phyloP scores from a whole-genome alignment of 257 asterid genomes.

The Przewalskia tangutica region DNA sequence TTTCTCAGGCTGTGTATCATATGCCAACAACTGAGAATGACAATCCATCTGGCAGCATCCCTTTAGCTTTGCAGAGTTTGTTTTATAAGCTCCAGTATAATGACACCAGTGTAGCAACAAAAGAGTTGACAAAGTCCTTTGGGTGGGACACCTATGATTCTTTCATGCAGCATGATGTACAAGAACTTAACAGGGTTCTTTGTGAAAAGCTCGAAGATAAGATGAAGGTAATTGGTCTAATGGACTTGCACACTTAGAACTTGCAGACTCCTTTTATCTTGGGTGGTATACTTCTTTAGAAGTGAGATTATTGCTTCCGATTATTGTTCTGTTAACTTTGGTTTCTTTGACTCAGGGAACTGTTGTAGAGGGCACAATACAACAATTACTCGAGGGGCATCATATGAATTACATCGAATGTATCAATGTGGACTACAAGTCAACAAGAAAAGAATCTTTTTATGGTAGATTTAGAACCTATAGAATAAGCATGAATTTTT shows the following conservation, averaged over 20 bases:
- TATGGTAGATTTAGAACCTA: slow-evolving; percentile 38
- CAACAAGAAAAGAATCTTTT: slow-evolving; percentile 80
- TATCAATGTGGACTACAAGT: slow-evolving; percentile 69
- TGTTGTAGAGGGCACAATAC: slow-evolving; percentile 82
- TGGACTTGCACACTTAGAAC: neutral
- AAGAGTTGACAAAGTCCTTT: slow-evolving; percentile 77
- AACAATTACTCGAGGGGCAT: slow-evolving; percentile 79
- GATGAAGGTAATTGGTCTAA: slow-evolving; percentile 50
- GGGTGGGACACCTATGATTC: slow-evolving; percentile 85
- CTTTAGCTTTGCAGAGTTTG: slow-evolving; percentile 76
- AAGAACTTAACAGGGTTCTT: slow-evolving; percentile 78
- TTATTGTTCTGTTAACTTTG: neutral
- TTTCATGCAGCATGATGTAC: slow-evolving; percentile 84
- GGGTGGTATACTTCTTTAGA: neutral
- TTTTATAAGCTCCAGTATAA: slow-evolving; percentile 79
- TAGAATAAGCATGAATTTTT: neutral
- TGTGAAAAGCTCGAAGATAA: slow-evolving; percentile 87
- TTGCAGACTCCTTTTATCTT: neutral
- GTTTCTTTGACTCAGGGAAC: slow-evolving; percentile 44
- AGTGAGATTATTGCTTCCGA: neutral
- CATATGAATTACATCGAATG: slow-evolving; percentile 85
- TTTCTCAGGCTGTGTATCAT: slow-evolving; percentile 74
- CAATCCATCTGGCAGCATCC: slow-evolving; percentile 73
- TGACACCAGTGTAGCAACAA: slow-evolving; percentile 74
- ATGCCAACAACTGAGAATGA: slow-evolving; percentile 88